Percentiles rank a stretch among this genome's conserved stretches.
These are phyloP conservation scores for Globisporangium megalacanthum DNA, from an alignment of 352 stramenopile genomes.

Conservation along the genomic window DNA sequence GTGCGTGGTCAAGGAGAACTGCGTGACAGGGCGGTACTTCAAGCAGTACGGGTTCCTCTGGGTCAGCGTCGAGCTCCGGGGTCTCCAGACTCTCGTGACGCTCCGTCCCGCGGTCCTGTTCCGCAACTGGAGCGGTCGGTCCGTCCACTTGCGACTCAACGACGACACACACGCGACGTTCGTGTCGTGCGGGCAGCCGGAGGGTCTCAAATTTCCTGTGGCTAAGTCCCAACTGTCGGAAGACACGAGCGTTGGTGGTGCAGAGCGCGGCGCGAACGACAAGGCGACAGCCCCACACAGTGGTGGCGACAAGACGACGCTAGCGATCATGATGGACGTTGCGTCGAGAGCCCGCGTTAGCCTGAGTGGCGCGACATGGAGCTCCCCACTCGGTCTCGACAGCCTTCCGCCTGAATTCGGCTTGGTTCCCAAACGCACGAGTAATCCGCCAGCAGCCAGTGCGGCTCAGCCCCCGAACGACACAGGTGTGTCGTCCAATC, in stretches of 20 bases:
- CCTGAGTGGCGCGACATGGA: slow-evolving; percentile 25
- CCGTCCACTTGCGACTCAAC: slow-evolving; percentile 33
- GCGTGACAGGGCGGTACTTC: slow-evolving; percentile 55
- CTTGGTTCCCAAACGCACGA: slow-evolving; percentile 31
- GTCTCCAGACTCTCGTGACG: slow-evolving; percentile 51
- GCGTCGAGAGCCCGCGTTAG: slow-evolving; percentile 23
- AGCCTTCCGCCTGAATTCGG: slow-evolving; percentile 42
- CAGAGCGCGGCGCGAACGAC: not conserved
- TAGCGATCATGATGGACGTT: slow-evolving; percentile 31
- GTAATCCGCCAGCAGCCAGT: slow-evolving; percentile 2
- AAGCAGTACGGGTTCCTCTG: slow-evolving; percentile 50
- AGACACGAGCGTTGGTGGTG: not conserved
- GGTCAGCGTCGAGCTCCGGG: slow-evolving; percentile 52
- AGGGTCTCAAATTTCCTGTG: too few relatives aligned
- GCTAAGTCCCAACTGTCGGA: too few relatives aligned
- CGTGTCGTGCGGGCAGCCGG: too few relatives aligned
- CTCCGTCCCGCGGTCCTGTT: slow-evolving; percentile 43
- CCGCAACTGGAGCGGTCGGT: slow-evolving; percentile 37
- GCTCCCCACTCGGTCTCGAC: slow-evolving; percentile 12
- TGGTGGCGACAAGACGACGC: slow-evolving; percentile 4
- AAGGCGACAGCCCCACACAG: too few relatives aligned
- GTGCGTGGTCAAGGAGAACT: slow-evolving; percentile 54
- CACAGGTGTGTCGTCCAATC: not conserved
- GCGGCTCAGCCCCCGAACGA: not conserved
- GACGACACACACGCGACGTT: slow-evolving; percentile 3